Percentiles rank a stretch among this genome's conserved stretches.
These are phyloP conservation scores for Nothophoma quercina DNA, from an alignment of 2,329 filamentous ascomycete species.

Conservation along the genomic window DNA sequence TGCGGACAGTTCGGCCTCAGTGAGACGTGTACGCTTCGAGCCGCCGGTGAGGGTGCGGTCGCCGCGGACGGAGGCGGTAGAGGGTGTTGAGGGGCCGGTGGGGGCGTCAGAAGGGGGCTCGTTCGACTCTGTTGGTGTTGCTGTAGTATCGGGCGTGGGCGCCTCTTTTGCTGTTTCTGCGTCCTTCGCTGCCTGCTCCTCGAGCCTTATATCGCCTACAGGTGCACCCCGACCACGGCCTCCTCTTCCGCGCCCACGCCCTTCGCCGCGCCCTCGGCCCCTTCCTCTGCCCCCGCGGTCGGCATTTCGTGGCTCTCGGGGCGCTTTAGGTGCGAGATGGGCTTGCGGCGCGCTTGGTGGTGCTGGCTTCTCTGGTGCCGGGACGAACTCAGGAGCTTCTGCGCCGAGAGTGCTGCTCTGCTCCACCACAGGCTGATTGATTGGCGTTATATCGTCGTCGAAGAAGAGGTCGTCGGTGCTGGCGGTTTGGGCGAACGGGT, in stretches of 20 bases:
- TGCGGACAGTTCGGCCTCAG: slow-evolving; percentile 68
- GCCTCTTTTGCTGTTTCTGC: slow-evolving; percentile 31
- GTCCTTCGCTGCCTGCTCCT: slow-evolving; percentile 15
- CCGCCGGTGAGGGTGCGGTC: slow-evolving; percentile 46
- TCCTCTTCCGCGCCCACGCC: slow-evolving; percentile 34
- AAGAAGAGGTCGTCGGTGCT: slow-evolving; percentile 60
- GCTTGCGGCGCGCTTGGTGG: slow-evolving; percentile 32
- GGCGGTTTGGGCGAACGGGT: slow-evolving; percentile 60
- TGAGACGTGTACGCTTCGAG: slow-evolving; percentile 55
- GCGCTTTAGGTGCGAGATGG: slow-evolving; percentile 30
- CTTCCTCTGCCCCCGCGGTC: slow-evolving; percentile 39
- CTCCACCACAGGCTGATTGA: slow-evolving; percentile 53
- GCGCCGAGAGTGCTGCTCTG: slow-evolving; percentile 32
- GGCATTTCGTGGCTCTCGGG: slow-evolving; percentile 38
- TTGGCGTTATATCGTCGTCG: slow-evolving; percentile 59
- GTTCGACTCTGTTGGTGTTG: slow-evolving; percentile 19
- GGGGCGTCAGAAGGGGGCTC: slow-evolving; percentile 27
- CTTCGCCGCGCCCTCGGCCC: slow-evolving; percentile 33
- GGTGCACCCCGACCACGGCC: slow-evolving; percentile 23
- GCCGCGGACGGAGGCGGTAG: slow-evolving; percentile 41
- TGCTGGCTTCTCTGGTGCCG: slow-evolving; percentile 27
- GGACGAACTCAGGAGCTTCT: slow-evolving; percentile 29
- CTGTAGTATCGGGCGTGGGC: slow-evolving; percentile 23
- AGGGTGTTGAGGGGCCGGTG: slow-evolving; percentile 32
- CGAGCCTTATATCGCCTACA: slow-evolving; percentile 16